Base-by-base conservation (phyloP, 441 rosid species). In the Pelargonium cotyledonis region DNA sequence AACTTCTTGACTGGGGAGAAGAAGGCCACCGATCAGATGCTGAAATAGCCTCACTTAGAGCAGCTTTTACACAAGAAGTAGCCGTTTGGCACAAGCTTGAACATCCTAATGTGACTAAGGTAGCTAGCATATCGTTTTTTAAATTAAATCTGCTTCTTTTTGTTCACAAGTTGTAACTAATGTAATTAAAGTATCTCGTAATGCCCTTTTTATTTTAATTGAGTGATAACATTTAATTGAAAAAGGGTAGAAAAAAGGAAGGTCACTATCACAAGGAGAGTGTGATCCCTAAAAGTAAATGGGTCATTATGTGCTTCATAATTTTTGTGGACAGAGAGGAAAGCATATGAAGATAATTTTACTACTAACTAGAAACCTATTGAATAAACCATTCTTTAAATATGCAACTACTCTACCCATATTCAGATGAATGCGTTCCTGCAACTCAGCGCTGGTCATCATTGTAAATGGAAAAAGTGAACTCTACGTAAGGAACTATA, bases 71-170 rank as follows among this genome's bases (percentile, higher is more conserved):
- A 16, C 90, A 88, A 75, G 92, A 88, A 82, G 89, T 88, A 74
- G 87, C 84, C 49, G 89, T 88, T 19, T 88, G 92, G 92, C 90
- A 88, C 80, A 88, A 84, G 84, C 88, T 88, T 31, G 89, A 85
- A 64, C 92, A 88, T 79, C 90, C 90, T 72, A 88, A 88, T 41
- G 86, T 88, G 68, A 88, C 89, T 6, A 88, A 84, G 85, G 92
- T 84, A 78, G 31, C 31, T 26, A 26, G 31, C 31, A 26, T 26
- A 26, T 26, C 31, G 31, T 26, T 1, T 26, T 2, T 26, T 51
- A 49, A 12, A 1, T 12, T 51, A 14, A 3, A 51, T 51, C 18
- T n/a, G 8, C 18, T 14, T 4, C 6, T 5, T 8, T 44, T 11
- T 44, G 57, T 14, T 51, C 57, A 51, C 57, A 8, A 51, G 57